Evolutionary conservation across 108 stramenopile genomes (phyloP), one percentile per base, ranked within the genome.

Genomic region (Chaetoceros muelleri): DNA sequence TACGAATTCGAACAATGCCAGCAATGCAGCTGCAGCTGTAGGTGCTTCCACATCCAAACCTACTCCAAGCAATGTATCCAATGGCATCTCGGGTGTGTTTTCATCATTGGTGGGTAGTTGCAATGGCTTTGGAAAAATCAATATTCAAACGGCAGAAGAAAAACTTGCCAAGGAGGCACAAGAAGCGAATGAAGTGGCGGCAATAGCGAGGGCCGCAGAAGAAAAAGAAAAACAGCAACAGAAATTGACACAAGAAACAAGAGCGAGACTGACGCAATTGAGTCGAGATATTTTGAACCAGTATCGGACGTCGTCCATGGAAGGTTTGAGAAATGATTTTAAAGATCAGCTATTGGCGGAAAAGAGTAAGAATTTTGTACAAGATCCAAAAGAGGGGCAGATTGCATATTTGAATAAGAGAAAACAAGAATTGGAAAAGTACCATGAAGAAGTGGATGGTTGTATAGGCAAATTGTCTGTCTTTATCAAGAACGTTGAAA

Each of bases 101-200:
- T 28, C 53, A 2, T 53, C 18, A 3, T 20, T 1, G 0, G 51
- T 19, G 3, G n/a, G 27, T 27, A 52, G 60, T 48, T 49, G 1
- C 48, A 52, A 18, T 20, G 48, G 29, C 28, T 49, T 52, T 29
- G 28, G 24, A 19, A 30, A 24, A 54, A 23, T 21, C 24, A 23
- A 10, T 47, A 55, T 21, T 45, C 21, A 3, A 2, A 0, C 44
- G 18, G 0, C 55, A 13, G 34, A 55, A 44, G 8, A 61, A 31
- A 74, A 54, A 21, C 24, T 76, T 46, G 79, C 76, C 25, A 53
- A 56, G 30, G 79, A 73, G 52, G 62, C 72, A 3, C 75, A 57
- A 30, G 86, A 80, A 55, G 70, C 78, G 26, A 74, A 72, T 18
- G 28, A 44, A 2, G 79, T 66, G 22, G 76, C 74, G 8, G 74